Conservation (phyloP, 495 filamentous ascomycete species). For the Neurospora africana region DNA sequence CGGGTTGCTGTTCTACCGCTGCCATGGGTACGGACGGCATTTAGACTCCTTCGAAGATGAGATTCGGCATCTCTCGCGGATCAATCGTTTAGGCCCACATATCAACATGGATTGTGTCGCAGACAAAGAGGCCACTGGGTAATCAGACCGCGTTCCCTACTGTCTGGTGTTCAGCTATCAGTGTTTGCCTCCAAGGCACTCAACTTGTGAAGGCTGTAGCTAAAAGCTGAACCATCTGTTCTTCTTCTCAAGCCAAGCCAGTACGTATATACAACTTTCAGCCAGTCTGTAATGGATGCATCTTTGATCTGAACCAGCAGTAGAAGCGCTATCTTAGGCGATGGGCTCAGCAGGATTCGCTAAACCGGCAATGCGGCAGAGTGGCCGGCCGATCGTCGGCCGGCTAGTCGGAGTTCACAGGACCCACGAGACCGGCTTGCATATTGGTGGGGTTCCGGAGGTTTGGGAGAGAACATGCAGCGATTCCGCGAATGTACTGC, state of each 20-base stretch:
- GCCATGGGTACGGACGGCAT: not conserved
- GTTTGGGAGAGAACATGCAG: not conserved
- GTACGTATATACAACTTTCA: not conserved
- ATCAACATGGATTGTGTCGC: not conserved
- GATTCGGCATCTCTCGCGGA: not conserved
- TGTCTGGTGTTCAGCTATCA: not conserved
- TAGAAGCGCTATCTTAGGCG: not conserved
- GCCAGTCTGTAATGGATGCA: not conserved
- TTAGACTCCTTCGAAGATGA: not conserved
- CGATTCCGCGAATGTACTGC: not conserved
- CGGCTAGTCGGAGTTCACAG: not conserved
- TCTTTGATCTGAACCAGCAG: not conserved
- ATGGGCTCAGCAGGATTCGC: not conserved
- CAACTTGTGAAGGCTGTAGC: not conserved
- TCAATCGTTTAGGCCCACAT: not conserved
- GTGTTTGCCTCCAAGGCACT: not conserved
- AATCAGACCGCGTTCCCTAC: not conserved
- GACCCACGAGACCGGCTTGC: not conserved
- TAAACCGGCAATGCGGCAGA: not conserved
- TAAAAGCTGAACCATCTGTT: not conserved
- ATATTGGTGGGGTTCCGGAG: not conserved
- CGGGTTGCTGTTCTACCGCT: not conserved
- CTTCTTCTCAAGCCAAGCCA: not conserved
- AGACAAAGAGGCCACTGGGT: not conserved
- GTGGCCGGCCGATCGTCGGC: not conserved